These are phyloP conservation scores for Oenanthe javanica DNA, from an alignment of 140 eudicot species.

Conservation along the genomic window DNA sequence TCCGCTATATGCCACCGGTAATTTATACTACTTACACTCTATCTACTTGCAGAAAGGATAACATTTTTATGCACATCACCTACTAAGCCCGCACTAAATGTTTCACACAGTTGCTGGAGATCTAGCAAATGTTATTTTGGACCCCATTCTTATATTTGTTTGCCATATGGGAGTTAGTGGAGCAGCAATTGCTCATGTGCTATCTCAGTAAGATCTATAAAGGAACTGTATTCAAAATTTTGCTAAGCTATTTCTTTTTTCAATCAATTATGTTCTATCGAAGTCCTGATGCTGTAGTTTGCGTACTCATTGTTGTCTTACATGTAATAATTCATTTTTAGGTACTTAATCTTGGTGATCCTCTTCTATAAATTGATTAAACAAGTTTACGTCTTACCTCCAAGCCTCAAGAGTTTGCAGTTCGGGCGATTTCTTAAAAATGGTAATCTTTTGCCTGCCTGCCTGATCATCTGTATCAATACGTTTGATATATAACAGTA, in stretches of 20 bases:
- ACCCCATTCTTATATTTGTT: constrained; percentile 74
- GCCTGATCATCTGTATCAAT: not conserved
- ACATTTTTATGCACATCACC: not conserved
- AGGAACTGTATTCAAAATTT: not conserved
- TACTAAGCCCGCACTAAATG: not conserved
- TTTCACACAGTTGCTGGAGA: constrained; percentile 64
- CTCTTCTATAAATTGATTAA: constrained; percentile 50
- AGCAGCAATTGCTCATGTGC: constrained; percentile 96
- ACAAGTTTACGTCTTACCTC: constrained; percentile 70
- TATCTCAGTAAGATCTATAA: constrained; percentile 71
- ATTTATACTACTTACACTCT: not conserved
- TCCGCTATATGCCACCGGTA: constrained; percentile 89
- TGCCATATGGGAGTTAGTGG: constrained; percentile 74
- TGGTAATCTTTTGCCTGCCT: constrained; percentile 29
- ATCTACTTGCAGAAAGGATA: not conserved
- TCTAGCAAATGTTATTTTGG: constrained; percentile 58
- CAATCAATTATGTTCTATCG: not conserved
- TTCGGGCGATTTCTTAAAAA: constrained; percentile 73
- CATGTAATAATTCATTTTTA: constrained; percentile 9
- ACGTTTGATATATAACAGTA: not conserved
- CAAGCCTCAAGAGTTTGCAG: constrained; percentile 55
- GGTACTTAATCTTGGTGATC: constrained; percentile 64
- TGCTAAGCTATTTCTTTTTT: not conserved
- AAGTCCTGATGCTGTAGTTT: not conserved
- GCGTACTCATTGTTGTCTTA: not conserved